Conservation (phyloP, 805 yeast species). For the Wickerhamiella sorbophila region DNA sequence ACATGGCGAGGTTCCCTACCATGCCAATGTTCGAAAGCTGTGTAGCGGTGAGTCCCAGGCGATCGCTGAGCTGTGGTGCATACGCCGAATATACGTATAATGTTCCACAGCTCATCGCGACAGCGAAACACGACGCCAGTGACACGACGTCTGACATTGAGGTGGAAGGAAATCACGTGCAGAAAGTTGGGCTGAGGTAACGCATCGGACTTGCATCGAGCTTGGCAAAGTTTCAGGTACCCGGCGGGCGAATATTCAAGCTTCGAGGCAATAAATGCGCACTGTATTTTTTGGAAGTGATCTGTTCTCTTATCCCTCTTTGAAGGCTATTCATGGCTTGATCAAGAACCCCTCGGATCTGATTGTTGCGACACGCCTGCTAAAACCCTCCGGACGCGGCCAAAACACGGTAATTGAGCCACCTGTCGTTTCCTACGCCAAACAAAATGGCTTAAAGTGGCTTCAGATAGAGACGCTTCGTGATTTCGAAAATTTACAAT, state of each 20-base stretch:
- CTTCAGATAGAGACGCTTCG: constrained; percentile 9
- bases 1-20: constrained; percentile 49
- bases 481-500: constrained; percentile 9
- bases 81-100: constrained; percentile 62
- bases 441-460: constrained; percentile 7
- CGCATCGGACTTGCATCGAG: too few species aligned
- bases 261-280: too few species aligned
- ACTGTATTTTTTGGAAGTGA: constrained; percentile 19
- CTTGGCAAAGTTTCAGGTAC: too few species aligned
- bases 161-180: too few species aligned
- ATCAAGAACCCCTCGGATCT: constrained; percentile 1
- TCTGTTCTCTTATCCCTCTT: constrained; percentile 6
- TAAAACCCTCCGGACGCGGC: constrained; percentile 18
- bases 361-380: constrained; percentile 10
- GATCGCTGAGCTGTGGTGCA: constrained; percentile 58
- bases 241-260: too few species aligned
- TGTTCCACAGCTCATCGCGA: constrained; percentile 38
- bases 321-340: background rate
- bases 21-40: constrained; percentile 52
- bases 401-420: constrained; percentile 11
- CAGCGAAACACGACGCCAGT: constrained; percentile 18
- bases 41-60: constrained; percentile 44
- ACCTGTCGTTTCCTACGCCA: constrained; percentile 14
- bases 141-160: constrained; percentile 13
- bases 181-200: background rate